A percentile compares a stretch with the other conserved stretches of the same genome.
Evolutionary conservation across 305 asterid genomes (phyloP).

Genomic region (Lippia alba): DNA sequence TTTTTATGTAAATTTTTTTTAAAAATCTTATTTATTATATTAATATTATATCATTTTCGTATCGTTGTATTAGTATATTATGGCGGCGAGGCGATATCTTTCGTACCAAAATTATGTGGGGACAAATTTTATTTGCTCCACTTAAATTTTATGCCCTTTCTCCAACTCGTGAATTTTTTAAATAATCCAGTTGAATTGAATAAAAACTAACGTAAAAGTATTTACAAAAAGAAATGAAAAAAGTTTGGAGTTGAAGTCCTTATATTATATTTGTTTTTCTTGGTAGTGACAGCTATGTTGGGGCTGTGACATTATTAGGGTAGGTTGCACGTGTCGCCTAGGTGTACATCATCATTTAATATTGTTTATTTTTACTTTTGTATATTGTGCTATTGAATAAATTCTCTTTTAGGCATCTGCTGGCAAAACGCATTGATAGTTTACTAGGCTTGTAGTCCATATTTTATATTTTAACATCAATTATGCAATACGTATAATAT

Average conservation of each 20-base stretch:
- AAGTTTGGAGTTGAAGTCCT: not conserved
- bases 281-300: slow-evolving; percentile 40
- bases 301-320: slow-evolving; percentile 28
- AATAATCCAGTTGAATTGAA: not conserved
- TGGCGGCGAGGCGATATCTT: no score
- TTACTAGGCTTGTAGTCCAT: not conserved
- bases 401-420: not conserved
- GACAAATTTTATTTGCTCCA: slow-evolving; percentile 21
- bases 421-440: not conserved
- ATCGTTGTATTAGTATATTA: no score
- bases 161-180: not conserved
- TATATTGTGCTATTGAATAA: not conserved
- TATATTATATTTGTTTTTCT: not conserved
- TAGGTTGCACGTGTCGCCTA: slow-evolving; percentile 37
- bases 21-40: no score
- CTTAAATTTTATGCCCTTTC: not conserved
- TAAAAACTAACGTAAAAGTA: not conserved
- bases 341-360: slow-evolving; percentile 22
- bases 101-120: not conserved
- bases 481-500: no score
- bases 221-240: not conserved
- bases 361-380: not conserved
- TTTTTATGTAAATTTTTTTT: no score
- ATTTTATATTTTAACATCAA: not conserved
- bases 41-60: no score